Evolutionary conservation across 306 rosid genomes (phyloP).

Genomic region (Vigna reflexopilosa): DNA sequence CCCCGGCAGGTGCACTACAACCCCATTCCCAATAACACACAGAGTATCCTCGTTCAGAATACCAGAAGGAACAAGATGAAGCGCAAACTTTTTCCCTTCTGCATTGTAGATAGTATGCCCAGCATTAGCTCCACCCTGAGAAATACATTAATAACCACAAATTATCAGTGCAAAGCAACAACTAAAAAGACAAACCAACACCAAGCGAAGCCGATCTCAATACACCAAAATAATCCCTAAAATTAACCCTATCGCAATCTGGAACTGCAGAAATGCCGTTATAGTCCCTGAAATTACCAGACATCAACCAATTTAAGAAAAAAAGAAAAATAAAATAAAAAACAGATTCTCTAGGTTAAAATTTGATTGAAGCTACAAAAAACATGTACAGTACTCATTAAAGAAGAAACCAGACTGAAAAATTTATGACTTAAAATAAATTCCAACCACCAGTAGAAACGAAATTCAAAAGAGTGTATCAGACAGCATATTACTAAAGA

Average conservation of each 20-base stretch:
- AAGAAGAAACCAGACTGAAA: background rate
- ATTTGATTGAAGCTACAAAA: background rate
- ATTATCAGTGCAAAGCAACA: constrained; percentile 32
- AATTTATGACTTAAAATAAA: background rate
- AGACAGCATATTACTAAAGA: background rate
- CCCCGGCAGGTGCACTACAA: constrained; percentile 91
- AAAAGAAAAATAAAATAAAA: background rate
- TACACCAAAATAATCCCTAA: background rate
- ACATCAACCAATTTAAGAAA: background rate
- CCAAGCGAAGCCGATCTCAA: background rate
- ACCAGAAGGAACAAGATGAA: constrained; percentile 96
- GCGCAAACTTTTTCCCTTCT: constrained; percentile 96
- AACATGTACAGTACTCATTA: background rate
- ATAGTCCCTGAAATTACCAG: background rate
- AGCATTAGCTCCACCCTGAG: constrained; percentile 96
- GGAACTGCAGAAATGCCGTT: background rate
- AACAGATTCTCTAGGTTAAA: background rate
- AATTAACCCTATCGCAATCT: background rate
- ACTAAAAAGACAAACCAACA: background rate
- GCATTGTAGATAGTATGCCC: constrained; percentile 95
- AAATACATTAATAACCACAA: background rate
- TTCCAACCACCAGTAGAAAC: background rate
- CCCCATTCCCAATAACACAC: constrained; percentile 96
- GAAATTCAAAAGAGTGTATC: background rate
- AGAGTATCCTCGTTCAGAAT: constrained; percentile 88